These are phyloP conservation scores for Solanum pennellii DNA, from an alignment of 257 asterid genomes.

Conservation along the genomic window DNA sequence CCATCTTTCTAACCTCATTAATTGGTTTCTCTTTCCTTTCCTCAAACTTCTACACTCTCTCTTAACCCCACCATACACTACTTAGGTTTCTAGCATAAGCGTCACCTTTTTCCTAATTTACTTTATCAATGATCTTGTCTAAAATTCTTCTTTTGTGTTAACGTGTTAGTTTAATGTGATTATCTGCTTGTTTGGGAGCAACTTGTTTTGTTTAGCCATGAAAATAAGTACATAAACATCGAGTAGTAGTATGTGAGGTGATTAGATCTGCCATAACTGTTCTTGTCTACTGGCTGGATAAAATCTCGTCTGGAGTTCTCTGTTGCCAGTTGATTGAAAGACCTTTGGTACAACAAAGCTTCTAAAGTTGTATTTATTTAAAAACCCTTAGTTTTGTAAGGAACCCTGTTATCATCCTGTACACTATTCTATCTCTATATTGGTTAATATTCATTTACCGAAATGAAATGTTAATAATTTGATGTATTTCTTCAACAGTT, in stretches of 20 bases:
- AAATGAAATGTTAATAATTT: not conserved
- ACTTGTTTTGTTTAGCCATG: not conserved
- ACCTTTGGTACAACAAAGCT: not conserved
- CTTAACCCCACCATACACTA: not conserved
- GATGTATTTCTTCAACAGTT: constrained; percentile 40
- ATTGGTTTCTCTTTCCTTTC: not conserved
- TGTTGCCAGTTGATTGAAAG: not conserved
- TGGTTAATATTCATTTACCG: not conserved
- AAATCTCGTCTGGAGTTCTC: not conserved
- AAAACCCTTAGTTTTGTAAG: not conserved
- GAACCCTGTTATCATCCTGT: not conserved
- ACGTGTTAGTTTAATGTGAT: not conserved
- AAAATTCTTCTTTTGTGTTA: not conserved
- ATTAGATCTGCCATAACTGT: not conserved
- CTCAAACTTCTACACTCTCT: not conserved
- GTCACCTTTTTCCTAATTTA: not conserved
- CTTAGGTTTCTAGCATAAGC: not conserved
- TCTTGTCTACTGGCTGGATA: not conserved
- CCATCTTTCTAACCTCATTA: not conserved
- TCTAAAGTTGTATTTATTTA: not conserved
- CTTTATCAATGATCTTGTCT: not conserved
- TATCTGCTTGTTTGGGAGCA: not conserved
- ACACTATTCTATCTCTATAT: not conserved
- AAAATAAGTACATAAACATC: not conserved
- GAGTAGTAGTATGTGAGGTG: not conserved